phyloP scores from a whole-genome alignment of 371 early-diverging fungal species.

The Conidiobolus incongruus region DNA sequence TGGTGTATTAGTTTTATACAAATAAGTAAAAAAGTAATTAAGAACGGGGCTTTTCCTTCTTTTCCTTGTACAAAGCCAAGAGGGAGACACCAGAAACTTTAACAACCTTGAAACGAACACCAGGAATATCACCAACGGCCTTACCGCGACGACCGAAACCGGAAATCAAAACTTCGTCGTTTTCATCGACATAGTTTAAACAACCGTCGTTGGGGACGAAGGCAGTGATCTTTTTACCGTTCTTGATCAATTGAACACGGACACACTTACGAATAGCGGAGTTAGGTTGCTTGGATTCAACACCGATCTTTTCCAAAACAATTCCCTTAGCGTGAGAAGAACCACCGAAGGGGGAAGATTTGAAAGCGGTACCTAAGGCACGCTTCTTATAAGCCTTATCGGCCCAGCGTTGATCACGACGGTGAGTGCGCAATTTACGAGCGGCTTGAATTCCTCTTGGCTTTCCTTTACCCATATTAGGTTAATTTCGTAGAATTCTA shows the following conservation, averaged over 20 bases:
- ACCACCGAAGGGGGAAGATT: slow-evolving; percentile 94
- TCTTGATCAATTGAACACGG: slow-evolving; percentile 99
- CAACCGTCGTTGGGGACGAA: slow-evolving; percentile 99
- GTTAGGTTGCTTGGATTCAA: slow-evolving; percentile 99
- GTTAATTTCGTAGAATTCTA: too few species aligned
- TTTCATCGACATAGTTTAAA: slow-evolving; percentile 93
- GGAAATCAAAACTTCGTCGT: slow-evolving; percentile 87
- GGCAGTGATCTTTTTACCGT: slow-evolving; percentile 99
- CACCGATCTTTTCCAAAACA: slow-evolving; percentile 99
- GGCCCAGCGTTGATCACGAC: slow-evolving; percentile 97
- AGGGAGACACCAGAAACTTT: slow-evolving; percentile 99
- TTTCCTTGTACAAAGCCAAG: slow-evolving; percentile 98
- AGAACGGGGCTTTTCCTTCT: slow-evolving; percentile 98
- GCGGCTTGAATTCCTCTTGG: slow-evolving; percentile 97
- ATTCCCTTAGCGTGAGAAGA: slow-evolving; percentile 99
- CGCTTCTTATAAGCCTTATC: slow-evolving; percentile 98
- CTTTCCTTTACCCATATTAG: slow-evolving; percentile 57
- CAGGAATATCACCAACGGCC: slow-evolving; percentile 99
- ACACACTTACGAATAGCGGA: slow-evolving; percentile 99
- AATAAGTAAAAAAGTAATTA: slow-evolving; percentile 20
- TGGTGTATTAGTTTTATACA: background rate
- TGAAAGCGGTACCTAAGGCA: slow-evolving; percentile 94
- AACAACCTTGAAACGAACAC: slow-evolving; percentile 99
- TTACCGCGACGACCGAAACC: slow-evolving; percentile 86
- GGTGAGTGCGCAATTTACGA: slow-evolving; percentile 90